Evolutionary conservation across 108 stramenopile species (phyloP).

Genomic region (Nitzschia sp.): DNA sequence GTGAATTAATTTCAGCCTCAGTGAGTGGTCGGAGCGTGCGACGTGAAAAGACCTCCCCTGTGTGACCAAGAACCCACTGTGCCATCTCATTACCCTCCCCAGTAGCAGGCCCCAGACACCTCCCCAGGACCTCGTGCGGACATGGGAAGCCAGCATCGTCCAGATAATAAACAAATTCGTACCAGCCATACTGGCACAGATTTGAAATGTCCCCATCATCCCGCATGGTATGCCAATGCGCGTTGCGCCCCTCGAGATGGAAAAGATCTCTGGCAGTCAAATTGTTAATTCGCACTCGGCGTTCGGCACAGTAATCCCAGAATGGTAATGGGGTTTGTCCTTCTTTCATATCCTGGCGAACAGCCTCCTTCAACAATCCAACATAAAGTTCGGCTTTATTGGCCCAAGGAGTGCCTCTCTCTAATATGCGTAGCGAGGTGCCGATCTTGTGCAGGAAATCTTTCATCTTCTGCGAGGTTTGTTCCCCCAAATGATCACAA

Average conservation of each 20-base stretch:
- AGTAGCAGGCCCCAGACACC: no score
- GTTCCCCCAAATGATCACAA: no score
- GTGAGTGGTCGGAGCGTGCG: slow-evolving; percentile 29
- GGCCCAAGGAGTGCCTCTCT: no score
- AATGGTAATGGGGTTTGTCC: slow-evolving; percentile 21
- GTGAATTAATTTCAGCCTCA: neutral
- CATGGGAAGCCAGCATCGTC: no score
- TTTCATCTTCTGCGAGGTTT: no score
- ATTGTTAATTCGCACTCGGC: no score
- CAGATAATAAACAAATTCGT: slow-evolving; percentile 40
- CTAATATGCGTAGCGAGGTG: no score
- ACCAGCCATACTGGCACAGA: slow-evolving; percentile 43
- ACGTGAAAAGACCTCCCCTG: slow-evolving; percentile 32
- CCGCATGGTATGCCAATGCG: slow-evolving; percentile 28
- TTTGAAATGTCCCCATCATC: slow-evolving; percentile 42
- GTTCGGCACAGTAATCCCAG: slow-evolving; percentile 59
- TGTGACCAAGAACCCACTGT: slow-evolving; percentile 35
- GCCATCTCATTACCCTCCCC: slow-evolving; percentile 50
- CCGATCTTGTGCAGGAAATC: no score
- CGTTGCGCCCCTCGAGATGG: slow-evolving; percentile 36
- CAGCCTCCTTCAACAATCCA: slow-evolving; percentile 40
- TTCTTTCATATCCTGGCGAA: slow-evolving; percentile 38
- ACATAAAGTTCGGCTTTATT: slow-evolving; percentile 39
- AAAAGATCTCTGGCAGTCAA: slow-evolving; percentile 40
- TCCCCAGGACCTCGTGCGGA: slow-evolving; percentile 3